Percentiles rank a stretch among this genome's conserved stretches.
Evolutionary conservation across 306 rosid species (phyloP).

Genomic region (Adenanthera pavonina): DNA sequence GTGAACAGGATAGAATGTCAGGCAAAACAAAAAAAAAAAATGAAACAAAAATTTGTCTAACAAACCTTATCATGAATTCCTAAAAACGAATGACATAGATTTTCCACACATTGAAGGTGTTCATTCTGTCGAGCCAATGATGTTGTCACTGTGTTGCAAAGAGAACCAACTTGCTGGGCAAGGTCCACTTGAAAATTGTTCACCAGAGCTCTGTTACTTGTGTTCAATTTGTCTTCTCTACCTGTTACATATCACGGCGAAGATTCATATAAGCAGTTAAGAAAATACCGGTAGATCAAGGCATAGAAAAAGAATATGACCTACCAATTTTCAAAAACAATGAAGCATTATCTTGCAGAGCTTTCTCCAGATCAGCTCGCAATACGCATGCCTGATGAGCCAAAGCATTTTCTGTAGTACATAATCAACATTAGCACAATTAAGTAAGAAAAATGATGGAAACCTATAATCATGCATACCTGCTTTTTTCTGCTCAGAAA

Average conservation of each 20-base stretch:
- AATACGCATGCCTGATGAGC: slow-evolving; percentile 84
- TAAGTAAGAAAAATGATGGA: slow-evolving; percentile 4
- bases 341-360: slow-evolving; percentile 73
- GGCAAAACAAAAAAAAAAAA: slow-evolving; percentile 21
- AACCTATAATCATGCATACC: slow-evolving; percentile 50
- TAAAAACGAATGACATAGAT: slow-evolving; percentile 68
- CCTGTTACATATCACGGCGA: slow-evolving; percentile 46
- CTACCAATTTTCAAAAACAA: slow-evolving; percentile 84
- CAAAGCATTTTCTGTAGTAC: slow-evolving; percentile 78
- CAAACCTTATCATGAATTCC: slow-evolving; percentile 73
- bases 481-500: slow-evolving; percentile 89
- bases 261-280: neutral
- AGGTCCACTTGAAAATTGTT: slow-evolving; percentile 79
- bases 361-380: slow-evolving; percentile 83
- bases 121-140: slow-evolving; percentile 74
- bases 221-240: slow-evolving; percentile 79
- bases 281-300: slow-evolving; percentile 5
- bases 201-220: slow-evolving; percentile 75
- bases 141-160: slow-evolving; percentile 67
- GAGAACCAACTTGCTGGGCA: slow-evolving; percentile 70
- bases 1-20: neutral
- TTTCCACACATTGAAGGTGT: slow-evolving; percentile 79
- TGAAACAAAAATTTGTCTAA: neutral
- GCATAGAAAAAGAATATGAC: neutral
- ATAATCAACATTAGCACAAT: slow-evolving; percentile 30